Evolutionary conservation across 371 early-diverging fungal genomes (phyloP).

Genomic region (Blakeslea trispora): DNA sequence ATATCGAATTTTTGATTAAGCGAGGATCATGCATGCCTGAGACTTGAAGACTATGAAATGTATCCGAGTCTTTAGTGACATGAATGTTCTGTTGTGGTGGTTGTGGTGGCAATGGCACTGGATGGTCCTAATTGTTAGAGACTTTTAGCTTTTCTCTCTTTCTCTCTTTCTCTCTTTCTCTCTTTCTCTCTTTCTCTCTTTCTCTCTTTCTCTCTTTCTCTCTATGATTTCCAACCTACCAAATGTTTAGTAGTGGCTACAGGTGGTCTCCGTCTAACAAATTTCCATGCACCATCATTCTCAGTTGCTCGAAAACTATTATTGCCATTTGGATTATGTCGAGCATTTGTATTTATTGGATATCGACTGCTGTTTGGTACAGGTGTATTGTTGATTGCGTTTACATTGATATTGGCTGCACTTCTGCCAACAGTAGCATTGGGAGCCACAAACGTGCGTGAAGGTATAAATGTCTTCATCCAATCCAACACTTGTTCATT

Average conservation of each 20-base stretch:
- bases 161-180: no score
- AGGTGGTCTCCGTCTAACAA: conserved; percentile 19
- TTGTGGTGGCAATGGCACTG: conserved; percentile 15
- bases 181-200: no score
- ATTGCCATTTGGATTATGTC: not conserved
- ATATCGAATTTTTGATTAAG: conserved; percentile 38
- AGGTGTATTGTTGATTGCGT: not conserved
- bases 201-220: no score
- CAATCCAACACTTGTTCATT: conserved; percentile 27
- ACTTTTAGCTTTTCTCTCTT: no score
- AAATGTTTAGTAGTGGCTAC: not conserved
- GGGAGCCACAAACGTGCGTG: conserved; percentile 12
- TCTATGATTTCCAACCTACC: no score
- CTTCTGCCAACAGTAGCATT: not conserved
- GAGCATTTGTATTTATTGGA: conserved; percentile 10
- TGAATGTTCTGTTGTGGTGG: conserved; percentile 24
- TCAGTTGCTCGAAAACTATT: not conserved
- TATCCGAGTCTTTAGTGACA: conserved; percentile 40
- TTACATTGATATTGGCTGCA: no score
- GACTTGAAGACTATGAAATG: conserved; percentile 45
- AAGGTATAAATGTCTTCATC: conserved; percentile 27
- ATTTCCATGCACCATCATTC: conserved; percentile 23
- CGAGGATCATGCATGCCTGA: conserved; percentile 43
- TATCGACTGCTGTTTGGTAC: not conserved
- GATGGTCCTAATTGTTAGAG: conserved; percentile 12